A percentile compares a stretch with the other conserved stretches of the same genome.
Evolutionary conservation across 192 early-diverging fungal species (phyloP).

Genomic region (Phlyctochytrium bullatum): DNA sequence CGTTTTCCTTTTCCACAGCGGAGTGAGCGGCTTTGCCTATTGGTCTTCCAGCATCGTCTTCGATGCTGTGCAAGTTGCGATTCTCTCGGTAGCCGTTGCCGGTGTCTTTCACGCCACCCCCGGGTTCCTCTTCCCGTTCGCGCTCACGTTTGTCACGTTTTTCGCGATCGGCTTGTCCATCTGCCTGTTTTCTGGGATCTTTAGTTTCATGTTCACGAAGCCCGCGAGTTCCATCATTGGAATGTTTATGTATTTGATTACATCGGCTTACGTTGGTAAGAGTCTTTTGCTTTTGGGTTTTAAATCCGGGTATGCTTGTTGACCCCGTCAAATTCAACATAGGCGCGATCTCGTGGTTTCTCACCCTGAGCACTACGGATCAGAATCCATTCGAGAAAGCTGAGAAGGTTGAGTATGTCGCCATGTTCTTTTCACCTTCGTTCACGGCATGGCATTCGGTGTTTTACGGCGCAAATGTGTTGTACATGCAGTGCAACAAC

Average conservation of each 20-base stretch:
- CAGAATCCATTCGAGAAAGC: not conserved
- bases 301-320: too few relatives aligned
- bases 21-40: slow-evolving; percentile 4
- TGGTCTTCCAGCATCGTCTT: slow-evolving; percentile 7
- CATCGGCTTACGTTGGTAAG: not conserved
- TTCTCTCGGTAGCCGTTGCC: not conserved
- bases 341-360: too few relatives aligned
- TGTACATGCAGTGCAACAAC: not conserved
- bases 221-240: not conserved
- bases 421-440: not conserved
- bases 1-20: not conserved
- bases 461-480: not conserved
- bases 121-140: not conserved
- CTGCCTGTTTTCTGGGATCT: not conserved
- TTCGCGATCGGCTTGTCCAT: not conserved
- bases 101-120: not conserved
- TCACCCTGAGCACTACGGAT: too few relatives aligned
- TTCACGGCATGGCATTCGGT: not conserved
- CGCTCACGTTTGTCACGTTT: not conserved
- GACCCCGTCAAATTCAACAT: too few relatives aligned
- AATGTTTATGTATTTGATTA: not conserved
- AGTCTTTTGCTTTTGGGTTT: not conserved
- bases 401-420: not conserved
- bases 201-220: not conserved
- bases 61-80: slow-evolving; percentile 6